A percentile compares a stretch with the other conserved stretches of the same genome.
Conservation (phyloP, 495 filamentous ascomycete genomes). For the Thermothielavioides terrestris region DNA sequence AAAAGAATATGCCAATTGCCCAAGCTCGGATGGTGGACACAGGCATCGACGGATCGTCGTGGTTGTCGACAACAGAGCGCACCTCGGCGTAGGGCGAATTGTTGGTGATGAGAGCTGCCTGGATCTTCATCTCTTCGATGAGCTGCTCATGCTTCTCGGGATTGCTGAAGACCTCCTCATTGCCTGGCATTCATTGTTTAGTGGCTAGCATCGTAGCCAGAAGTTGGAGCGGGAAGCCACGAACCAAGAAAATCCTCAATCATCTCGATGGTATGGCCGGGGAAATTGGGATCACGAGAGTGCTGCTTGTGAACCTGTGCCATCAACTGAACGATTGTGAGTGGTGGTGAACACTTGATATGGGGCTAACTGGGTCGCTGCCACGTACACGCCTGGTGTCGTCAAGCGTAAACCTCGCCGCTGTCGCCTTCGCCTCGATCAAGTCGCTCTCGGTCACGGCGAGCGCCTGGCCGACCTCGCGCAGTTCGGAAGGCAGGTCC, state of each 20-base stretch:
- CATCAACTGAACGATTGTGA: conserved; percentile 12
- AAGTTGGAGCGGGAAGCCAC: neutral
- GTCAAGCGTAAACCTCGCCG: conserved; percentile 26
- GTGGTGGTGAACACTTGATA: neutral
- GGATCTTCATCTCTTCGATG: conserved; percentile 37
- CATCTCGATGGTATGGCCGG: conserved; percentile 24
- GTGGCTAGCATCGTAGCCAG: neutral
- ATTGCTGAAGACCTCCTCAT: conserved; percentile 27
- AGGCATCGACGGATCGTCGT: conserved; percentile 33
- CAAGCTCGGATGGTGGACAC: conserved; percentile 34
- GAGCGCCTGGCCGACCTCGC: conserved; percentile 4
- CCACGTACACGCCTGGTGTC: conserved; percentile 17
- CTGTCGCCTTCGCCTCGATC: conserved; percentile 26
- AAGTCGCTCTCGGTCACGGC: conserved; percentile 28
- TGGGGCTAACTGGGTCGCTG: neutral
- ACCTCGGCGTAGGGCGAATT: conserved; percentile 43
- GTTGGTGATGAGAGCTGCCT: conserved; percentile 35
- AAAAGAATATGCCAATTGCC: conserved; percentile 32
- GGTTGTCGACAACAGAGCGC: conserved; percentile 41
- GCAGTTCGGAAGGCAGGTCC: neutral
- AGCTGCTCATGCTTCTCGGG: conserved; percentile 30
- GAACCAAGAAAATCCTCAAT: conserved; percentile 23
- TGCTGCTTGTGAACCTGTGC: conserved; percentile 19
- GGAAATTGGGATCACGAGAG: conserved; percentile 30
- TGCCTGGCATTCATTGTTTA: conserved; percentile 16